Conservation (phyloP, 352 stramenopile genomes). For the Phytophthora citricola region DNA sequence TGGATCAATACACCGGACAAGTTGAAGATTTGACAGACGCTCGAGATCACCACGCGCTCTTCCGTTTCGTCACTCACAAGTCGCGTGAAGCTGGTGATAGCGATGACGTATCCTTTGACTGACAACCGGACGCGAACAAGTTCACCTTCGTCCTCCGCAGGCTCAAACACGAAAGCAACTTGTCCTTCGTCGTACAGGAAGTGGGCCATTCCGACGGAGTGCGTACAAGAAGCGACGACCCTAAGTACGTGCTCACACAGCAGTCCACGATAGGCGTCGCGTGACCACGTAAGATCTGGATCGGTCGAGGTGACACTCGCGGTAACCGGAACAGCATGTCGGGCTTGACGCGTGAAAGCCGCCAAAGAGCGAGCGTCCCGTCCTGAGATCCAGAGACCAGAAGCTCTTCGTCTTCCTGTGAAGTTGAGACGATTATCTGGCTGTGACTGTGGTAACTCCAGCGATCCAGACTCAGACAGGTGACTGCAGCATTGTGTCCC, state of each 20-base stretch:
- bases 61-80: slow-evolving; percentile 4
- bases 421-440: slow-evolving; percentile 31
- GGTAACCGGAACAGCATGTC: slow-evolving; percentile 79
- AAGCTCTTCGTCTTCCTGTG: slow-evolving; percentile 76
- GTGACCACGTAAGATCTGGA: slow-evolving; percentile 75
- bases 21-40: slow-evolving; percentile 71
- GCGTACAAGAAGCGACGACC: slow-evolving; percentile 71
- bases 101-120: slow-evolving; percentile 69
- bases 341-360: slow-evolving; percentile 73
- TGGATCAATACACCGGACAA: slow-evolving; percentile 66
- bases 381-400: slow-evolving; percentile 79
- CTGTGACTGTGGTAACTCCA: slow-evolving; percentile 54
- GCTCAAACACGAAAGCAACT: slow-evolving; percentile 73
- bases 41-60: slow-evolving; percentile 28
- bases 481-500: slow-evolving; percentile 72
- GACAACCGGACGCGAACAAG: slow-evolving; percentile 62
- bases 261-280: slow-evolving; percentile 60
- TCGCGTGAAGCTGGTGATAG: slow-evolving; percentile 37
- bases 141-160: slow-evolving; percentile 27
- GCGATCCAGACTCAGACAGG: slow-evolving; percentile 75
- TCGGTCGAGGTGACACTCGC: slow-evolving; percentile 66
- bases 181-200: slow-evolving; percentile 78
- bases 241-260: slow-evolving; percentile 67
- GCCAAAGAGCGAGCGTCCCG: slow-evolving; percentile 72
- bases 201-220: slow-evolving; percentile 59